Percentiles rank a stretch among this genome's conserved stretches.
phyloP scores from a whole-genome alignment of 1,139 yeast species.

The Taiozyma sp. region DNA sequence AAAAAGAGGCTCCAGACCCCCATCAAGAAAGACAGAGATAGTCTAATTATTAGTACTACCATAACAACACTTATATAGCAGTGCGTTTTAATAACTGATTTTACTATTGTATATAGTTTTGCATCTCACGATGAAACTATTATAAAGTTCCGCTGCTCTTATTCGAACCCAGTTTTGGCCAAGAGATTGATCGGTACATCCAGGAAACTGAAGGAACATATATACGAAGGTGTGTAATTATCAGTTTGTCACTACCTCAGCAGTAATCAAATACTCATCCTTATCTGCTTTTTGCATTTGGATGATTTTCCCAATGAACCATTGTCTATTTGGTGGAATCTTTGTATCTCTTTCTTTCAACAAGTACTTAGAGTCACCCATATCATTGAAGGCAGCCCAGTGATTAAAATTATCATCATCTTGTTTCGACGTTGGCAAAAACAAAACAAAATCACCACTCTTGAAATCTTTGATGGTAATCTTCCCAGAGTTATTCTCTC shows the following conservation, averaged over 20 bases:
- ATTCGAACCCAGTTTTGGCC: too few species aligned
- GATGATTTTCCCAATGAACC: conserved; percentile 64
- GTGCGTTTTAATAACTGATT: too few species aligned
- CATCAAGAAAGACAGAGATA: too few species aligned
- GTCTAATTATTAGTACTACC: too few species aligned
- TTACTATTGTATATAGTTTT: too few species aligned
- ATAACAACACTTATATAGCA: too few species aligned
- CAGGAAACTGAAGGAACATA: too few species aligned
- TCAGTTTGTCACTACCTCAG: conserved; percentile 10
- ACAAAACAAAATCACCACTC: conserved; percentile 70
- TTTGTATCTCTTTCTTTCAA: conserved; percentile 30
- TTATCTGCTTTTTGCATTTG: conserved; percentile 36
- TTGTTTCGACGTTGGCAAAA: conserved; percentile 59
- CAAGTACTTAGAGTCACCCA: conserved; percentile 75
- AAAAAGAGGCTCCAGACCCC: too few species aligned
- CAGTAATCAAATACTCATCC: conserved; percentile 17
- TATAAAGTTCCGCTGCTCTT: too few species aligned
- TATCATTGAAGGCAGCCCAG: conserved; percentile 78
- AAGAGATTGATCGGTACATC: too few species aligned
- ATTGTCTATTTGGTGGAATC: conserved; percentile 42
- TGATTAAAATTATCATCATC: conserved; percentile 31
- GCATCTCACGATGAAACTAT: too few species aligned
- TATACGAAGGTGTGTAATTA: too few species aligned
- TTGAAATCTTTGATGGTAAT: conserved; percentile 64
- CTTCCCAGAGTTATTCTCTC: conserved; percentile 44